Conservation (phyloP, 2,329 filamentous ascomycete genomes). For the Diaporthe velutina region DNA sequence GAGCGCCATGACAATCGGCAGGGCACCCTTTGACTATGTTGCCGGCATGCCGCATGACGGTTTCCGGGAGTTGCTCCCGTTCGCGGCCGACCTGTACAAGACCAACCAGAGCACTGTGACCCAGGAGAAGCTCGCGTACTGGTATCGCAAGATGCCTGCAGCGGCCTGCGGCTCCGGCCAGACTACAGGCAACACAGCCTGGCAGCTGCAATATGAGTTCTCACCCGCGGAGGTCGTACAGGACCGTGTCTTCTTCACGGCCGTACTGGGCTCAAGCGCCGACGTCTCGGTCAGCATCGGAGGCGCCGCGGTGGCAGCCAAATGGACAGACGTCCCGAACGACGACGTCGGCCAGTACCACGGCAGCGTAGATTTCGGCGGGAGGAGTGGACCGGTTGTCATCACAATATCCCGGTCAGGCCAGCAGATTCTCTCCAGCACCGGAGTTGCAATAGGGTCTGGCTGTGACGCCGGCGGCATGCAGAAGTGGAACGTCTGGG, state of each 20-base stretch:
- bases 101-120: constrained; percentile 44
- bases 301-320: neutral
- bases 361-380: neutral
- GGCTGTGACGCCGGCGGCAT: neutral
- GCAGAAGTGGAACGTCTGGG: neutral
- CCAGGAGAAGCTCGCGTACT: constrained; percentile 48
- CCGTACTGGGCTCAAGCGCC: neutral
- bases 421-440: neutral
- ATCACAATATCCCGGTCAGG: neutral
- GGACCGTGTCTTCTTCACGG: neutral
- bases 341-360: neutral
- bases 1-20: constrained; percentile 50
- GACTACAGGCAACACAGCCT: constrained; percentile 49
- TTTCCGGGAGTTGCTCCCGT: constrained; percentile 63
- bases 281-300: constrained; percentile 4
- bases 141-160: constrained; percentile 50
- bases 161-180: constrained; percentile 46
- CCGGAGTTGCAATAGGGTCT: neutral
- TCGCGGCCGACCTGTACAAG: constrained; percentile 65
- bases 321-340: neutral
- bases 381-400: neutral
- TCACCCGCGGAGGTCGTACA: constrained; percentile 30
- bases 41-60: constrained; percentile 62
- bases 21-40: constrained; percentile 62
- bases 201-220: constrained; percentile 44